phyloP scores from a whole-genome alignment of 2,329 filamentous ascomycete genomes.

The Hymenoscyphus albidus region DNA sequence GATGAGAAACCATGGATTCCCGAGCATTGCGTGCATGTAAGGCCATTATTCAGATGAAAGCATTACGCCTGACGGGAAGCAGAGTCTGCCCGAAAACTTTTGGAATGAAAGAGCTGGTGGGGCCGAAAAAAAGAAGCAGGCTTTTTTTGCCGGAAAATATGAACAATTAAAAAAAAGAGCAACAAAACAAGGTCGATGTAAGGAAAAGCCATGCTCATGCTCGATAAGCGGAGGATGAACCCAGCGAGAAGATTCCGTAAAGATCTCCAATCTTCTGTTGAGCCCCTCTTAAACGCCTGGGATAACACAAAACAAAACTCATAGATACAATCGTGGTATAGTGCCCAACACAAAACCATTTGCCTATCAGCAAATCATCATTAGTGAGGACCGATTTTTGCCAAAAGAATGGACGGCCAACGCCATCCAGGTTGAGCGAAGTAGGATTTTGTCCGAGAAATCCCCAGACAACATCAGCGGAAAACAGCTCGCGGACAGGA shows the following conservation, averaged over 20 bases:
- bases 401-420: conserved; percentile 15
- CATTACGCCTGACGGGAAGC: conserved; percentile 22
- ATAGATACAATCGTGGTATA: conserved; percentile 33
- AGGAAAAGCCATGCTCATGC: conserved; percentile 27
- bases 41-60: conserved; percentile 19
- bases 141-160: conserved; percentile 26
- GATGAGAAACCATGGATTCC: conserved; percentile 19
- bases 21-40: conserved; percentile 19
- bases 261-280: conserved; percentile 33
- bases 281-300: conserved; percentile 34
- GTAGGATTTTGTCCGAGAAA: conserved; percentile 5
- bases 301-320: conserved; percentile 29
- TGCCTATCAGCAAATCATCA: conserved; percentile 22
- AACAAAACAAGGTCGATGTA: conserved; percentile 14
- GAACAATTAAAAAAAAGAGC: conserved; percentile 29
- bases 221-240: conserved; percentile 21
- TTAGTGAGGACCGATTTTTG: conserved; percentile 4
- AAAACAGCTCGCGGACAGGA: conserved; percentile 12
- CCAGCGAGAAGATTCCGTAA: conserved; percentile 22
- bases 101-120: conserved; percentile 14
- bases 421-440: conserved; percentile 11
- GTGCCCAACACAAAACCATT: conserved; percentile 20
- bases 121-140: conserved; percentile 13
- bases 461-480: neutral
- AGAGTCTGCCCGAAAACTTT: conserved; percentile 23